phyloP scores from a whole-genome alignment of 805 yeast genomes.

The Naumovozyma dairenensis region DNA sequence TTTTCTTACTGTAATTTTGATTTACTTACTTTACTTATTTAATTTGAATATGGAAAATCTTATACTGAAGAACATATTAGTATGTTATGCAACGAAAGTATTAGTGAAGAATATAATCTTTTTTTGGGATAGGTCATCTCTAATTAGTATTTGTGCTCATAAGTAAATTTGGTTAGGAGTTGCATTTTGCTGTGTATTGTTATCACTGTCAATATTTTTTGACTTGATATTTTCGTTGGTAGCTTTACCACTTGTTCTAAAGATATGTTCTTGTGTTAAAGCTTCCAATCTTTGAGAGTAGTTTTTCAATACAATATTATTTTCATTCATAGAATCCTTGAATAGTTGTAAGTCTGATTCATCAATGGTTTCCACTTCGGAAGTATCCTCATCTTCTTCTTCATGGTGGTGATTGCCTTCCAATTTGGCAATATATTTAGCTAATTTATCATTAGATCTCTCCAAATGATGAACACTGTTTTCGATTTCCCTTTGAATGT shows the following conservation, averaged over 20 bases:
- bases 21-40: too few relatives aligned
- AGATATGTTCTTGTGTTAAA: conserved; percentile 38
- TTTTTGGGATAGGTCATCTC: too few relatives aligned
- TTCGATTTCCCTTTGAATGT: conserved; percentile 27
- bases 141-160: not conserved
- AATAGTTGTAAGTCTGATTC: conserved; percentile 42
- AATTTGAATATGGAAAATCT: too few relatives aligned
- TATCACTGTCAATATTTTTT: conserved; percentile 33
- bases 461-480: conserved; percentile 38
- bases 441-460: conserved; percentile 43
- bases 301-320: conserved; percentile 42
- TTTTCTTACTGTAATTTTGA: too few relatives aligned
- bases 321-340: conserved; percentile 47
- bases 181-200: conserved; percentile 29
- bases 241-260: conserved; percentile 21
- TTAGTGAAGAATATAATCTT: too few relatives aligned
- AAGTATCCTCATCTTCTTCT: conserved; percentile 15
- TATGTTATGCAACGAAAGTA: too few relatives aligned
- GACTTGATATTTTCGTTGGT: too few relatives aligned
- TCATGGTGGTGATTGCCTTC: conserved; percentile 20
- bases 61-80: too few relatives aligned
- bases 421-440: conserved; percentile 33
- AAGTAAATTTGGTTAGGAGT: conserved; percentile 29
- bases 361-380: conserved; percentile 25
- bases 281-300: conserved; percentile 39